Base-by-base conservation (phyloP, 257 asterid genomes). In the Nicotiana obtusifolia region DNA sequence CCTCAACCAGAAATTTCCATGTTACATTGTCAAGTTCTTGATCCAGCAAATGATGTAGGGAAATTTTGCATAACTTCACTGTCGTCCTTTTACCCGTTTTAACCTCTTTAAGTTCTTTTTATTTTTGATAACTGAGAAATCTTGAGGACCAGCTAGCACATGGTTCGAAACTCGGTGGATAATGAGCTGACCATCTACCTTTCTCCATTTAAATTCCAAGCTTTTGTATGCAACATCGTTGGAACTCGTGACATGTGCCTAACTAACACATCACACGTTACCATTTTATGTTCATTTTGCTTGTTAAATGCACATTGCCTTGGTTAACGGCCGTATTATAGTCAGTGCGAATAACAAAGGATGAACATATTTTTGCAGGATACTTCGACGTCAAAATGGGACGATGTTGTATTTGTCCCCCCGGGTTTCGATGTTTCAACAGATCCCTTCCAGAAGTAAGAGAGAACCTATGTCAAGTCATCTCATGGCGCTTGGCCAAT, bases 351-450 rank as follows among this genome's bases (percentile, higher is more conserved):
- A 7, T 57, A 26, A 76, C 31, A 62, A 16, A 37, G 15, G 5
- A 4, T 26, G 33, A 69, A 41, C 62, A 30, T 64, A 44, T 69
- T 71, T 61, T 83, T 89, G 88, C 94, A 95, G 99, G 97, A 90
- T 86, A 82, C 82, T 73, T 85, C 97, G 26, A 80, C 83, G 7
- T 89, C 97, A 1, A 77, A 81, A 3, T 93, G 97, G 98, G 92
- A 93, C 7, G 98, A 95, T 69, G 92, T 93, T 24, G 95, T 95
- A 79, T 95, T 95, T 89, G 85, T 95, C 78, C 99, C 99, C 62
- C 99, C 99, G 0, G 99, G 98, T 73, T 91, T 87, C 76, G 98
- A 95, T 80, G 94, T 95, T 86, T 87, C 95, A 0, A 89, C 94
- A 3, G 86, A 81, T 85, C 82, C 87, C 20, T 78, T 90, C 16